phyloP scores from a whole-genome alignment of 2,329 filamentous ascomycete genomes.

The Arthroderma uncinatum region DNA sequence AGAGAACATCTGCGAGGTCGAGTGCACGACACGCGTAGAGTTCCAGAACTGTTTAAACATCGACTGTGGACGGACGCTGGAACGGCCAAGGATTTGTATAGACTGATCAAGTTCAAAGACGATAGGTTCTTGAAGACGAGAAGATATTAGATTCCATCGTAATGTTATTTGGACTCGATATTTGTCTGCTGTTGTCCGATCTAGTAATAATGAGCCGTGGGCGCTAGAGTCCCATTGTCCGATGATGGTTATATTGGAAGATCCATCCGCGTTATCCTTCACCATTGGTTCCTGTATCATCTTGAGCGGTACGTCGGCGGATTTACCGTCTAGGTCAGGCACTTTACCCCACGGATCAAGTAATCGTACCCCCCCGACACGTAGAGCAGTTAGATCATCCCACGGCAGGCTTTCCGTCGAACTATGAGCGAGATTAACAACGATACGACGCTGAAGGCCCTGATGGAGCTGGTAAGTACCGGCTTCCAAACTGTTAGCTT shows the following conservation, averaged over 20 bases:
- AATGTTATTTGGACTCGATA: constrained; percentile 82
- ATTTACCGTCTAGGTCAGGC: constrained; percentile 61
- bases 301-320: constrained; percentile 65
- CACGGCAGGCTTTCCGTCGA: constrained; percentile 81
- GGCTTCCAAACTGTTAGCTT: constrained; percentile 69
- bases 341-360: constrained; percentile 77
- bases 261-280: constrained; percentile 80
- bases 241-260: constrained; percentile 71
- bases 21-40: constrained; percentile 72
- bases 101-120: constrained; percentile 70
- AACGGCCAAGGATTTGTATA: constrained; percentile 72
- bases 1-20: constrained; percentile 75
- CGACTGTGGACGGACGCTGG: constrained; percentile 73
- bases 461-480: constrained; percentile 94
- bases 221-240: constrained; percentile 95
- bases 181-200: constrained; percentile 84
- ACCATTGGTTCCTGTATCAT: constrained; percentile 67
- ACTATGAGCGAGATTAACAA: constrained; percentile 80
- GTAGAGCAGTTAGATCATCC: constrained; percentile 67
- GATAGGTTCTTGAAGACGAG: constrained; percentile 78
- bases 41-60: constrained; percentile 83
- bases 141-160: constrained; percentile 73
- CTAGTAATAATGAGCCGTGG: constrained; percentile 84
- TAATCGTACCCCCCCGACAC: constrained; percentile 70
- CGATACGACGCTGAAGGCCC: constrained; percentile 77